Conservation (phyloP, 768 basidiomycete genomes). For the Leccinum barrowsii region DNA sequence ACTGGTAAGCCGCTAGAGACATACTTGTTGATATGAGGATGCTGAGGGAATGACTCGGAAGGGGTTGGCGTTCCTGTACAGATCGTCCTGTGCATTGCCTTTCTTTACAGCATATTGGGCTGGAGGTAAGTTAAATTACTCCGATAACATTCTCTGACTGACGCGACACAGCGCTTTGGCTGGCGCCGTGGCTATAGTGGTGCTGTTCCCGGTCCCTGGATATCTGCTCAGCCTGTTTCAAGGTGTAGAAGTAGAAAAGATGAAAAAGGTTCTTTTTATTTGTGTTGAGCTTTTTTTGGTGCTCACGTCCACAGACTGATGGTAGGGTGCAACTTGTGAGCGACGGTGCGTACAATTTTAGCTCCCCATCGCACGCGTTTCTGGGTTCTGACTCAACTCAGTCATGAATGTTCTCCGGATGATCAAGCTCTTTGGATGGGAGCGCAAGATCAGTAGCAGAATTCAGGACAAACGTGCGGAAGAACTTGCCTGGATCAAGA, state of each 20-base stretch:
- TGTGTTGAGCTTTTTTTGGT: slow-evolving; percentile 30
- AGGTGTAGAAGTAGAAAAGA: slow-evolving; percentile 43
- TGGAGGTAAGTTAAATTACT: slow-evolving; percentile 3
- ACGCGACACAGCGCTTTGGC: slow-evolving; percentile 50
- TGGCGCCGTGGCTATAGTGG: slow-evolving; percentile 50
- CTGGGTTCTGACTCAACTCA: slow-evolving; percentile 16
- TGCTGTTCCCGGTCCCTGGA: slow-evolving; percentile 56
- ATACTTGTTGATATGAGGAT: slow-evolving; percentile 20
- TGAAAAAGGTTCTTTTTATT: slow-evolving; percentile 37
- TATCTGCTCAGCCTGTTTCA: slow-evolving; percentile 48
- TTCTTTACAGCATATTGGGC: slow-evolving; percentile 6
- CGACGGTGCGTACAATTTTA: slow-evolving; percentile 42
- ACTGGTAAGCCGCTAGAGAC: neutral
- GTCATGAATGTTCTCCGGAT: slow-evolving; percentile 57
- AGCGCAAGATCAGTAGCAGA: slow-evolving; percentile 51
- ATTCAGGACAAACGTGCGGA: slow-evolving; percentile 55
- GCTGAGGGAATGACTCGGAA: slow-evolving; percentile 24
- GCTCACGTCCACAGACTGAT: slow-evolving; percentile 22
- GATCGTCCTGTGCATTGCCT: slow-evolving; percentile 1
- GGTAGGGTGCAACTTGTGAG: slow-evolving; percentile 53
- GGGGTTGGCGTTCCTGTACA: slow-evolving; percentile 4
- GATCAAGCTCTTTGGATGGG: slow-evolving; percentile 71
- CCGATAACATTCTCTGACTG: slow-evolving; percentile 31
- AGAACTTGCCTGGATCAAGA: slow-evolving; percentile 55
- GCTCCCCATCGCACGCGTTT: neutral